These are phyloP conservation scores for Acephala macrosclerotiorum DNA, from an alignment of 2,329 filamentous ascomycete species.

Conservation along the genomic window DNA sequence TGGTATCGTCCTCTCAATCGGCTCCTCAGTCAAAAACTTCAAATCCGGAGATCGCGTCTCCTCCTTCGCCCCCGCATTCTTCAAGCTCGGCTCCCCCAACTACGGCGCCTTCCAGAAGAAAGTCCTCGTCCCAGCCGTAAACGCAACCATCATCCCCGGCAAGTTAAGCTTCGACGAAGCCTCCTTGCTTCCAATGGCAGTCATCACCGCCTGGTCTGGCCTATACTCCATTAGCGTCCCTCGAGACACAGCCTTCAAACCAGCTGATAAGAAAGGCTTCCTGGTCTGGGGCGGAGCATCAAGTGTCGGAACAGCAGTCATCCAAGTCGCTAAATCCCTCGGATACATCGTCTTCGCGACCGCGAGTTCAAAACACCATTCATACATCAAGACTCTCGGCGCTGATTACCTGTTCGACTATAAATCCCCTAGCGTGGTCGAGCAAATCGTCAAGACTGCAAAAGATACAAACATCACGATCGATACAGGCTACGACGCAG, in stretches of 20 bases:
- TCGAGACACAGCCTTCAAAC: slow-evolving; percentile 12
- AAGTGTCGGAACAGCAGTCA: slow-evolving; percentile 42
- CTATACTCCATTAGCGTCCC: slow-evolving; percentile 37
- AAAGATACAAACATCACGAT: not conserved
- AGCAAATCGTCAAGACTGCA: not conserved
- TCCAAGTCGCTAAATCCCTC: slow-evolving; percentile 51
- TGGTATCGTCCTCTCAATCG: not conserved
- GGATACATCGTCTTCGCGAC: slow-evolving; percentile 51
- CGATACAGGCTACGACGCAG: slow-evolving; percentile 19
- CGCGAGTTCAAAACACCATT: slow-evolving; percentile 36
- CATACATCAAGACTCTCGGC: slow-evolving; percentile 32
- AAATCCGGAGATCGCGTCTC: slow-evolving; percentile 38
- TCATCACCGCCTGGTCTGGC: slow-evolving; percentile 45
- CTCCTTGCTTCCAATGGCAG: slow-evolving; percentile 45
- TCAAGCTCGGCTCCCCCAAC: not conserved
- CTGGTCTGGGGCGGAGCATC: slow-evolving; percentile 39
- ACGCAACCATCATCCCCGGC: slow-evolving; percentile 39
- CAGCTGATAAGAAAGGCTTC: slow-evolving; percentile 29
- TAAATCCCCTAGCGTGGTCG: slow-evolving; percentile 18
- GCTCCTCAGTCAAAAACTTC: not conserved
- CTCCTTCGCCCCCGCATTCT: slow-evolving; percentile 39
- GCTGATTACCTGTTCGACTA: slow-evolving; percentile 34
- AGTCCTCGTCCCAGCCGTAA: slow-evolving; percentile 32
- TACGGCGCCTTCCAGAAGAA: slow-evolving; percentile 44
- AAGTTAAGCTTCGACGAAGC: slow-evolving; percentile 43